Conservation (phyloP, 2,329 filamentous ascomycete genomes). For the Cordyceps militaris region DNA sequence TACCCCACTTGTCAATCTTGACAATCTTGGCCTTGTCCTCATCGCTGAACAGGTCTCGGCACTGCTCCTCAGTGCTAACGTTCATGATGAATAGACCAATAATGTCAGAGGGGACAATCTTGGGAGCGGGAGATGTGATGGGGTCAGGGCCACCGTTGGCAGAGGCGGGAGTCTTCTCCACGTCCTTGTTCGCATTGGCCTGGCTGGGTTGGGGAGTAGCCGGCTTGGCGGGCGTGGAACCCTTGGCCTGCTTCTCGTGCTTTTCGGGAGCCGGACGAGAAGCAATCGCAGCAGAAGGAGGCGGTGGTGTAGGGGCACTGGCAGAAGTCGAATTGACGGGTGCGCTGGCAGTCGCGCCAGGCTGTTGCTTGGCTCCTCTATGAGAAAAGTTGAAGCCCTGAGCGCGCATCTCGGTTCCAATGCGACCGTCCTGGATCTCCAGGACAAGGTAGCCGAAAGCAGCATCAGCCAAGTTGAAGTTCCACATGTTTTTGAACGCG, state of each 20-base stretch:
- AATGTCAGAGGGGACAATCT: conserved; percentile 57
- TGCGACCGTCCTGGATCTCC: conserved; percentile 90
- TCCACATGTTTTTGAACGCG: conserved; percentile 99
- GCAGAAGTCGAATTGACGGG: conserved; percentile 27
- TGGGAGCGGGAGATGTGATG: conserved; percentile 50
- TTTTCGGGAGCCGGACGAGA: conserved; percentile 28
- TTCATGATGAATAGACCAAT: conserved; percentile 88
- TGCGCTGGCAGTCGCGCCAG: conserved; percentile 32
- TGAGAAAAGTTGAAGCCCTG: conserved; percentile 99
- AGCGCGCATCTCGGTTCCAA: conserved; percentile 96
- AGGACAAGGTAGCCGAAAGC: conserved; percentile 94
- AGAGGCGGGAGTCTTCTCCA: conserved; percentile 45
- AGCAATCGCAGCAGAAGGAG: conserved; percentile 24
- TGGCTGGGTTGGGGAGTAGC: conserved; percentile 45
- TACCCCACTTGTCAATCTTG: conserved; percentile 70
- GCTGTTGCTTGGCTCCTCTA: conserved; percentile 72
- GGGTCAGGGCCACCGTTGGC: conserved; percentile 50
- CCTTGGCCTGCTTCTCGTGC: conserved; percentile 26
- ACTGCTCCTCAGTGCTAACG: conserved; percentile 74
- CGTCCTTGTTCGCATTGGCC: conserved; percentile 41
- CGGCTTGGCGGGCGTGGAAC: conserved; percentile 32
- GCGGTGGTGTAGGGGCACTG: conserved; percentile 23
- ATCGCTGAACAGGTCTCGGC: conserved; percentile 71
- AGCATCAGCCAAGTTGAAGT: conserved; percentile 96
- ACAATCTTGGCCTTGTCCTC: conserved; percentile 77